Percentiles rank a stretch among this genome's conserved stretches.
phyloP scores from a whole-genome alignment of 805 yeast species.

The Priceomyces castillae region DNA sequence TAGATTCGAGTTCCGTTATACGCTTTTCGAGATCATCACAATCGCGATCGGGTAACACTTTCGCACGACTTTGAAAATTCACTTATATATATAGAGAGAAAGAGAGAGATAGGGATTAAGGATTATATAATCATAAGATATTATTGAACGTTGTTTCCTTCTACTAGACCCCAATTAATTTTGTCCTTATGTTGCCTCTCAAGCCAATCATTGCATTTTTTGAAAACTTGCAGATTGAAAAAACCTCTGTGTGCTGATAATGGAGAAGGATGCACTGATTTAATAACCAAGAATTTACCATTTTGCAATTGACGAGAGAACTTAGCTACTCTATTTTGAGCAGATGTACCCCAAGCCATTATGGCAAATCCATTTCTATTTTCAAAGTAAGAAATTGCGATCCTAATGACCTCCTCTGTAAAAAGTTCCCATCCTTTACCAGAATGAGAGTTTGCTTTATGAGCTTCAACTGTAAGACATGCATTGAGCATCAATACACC shows the following conservation, averaged over 20 bases:
- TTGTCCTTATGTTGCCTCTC: constrained; percentile 39
- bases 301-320: constrained; percentile 21
- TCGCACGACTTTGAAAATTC: not conserved
- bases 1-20: not conserved
- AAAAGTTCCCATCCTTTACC: constrained; percentile 89
- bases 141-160: constrained; percentile 24
- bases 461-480: constrained; percentile 87
- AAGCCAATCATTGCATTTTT: constrained; percentile 77
- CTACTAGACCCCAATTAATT: constrained; percentile 64
- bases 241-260: constrained; percentile 83
- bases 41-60: constrained; percentile 6
- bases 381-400: constrained; percentile 43
- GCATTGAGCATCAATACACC: constrained; percentile 90
- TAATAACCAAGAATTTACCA: constrained; percentile 50
- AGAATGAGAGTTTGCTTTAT: constrained; percentile 90
- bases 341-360: constrained; percentile 82
- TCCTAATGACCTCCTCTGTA: constrained; percentile 66
- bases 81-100: not conserved
- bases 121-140: not conserved
- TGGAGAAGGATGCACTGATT: constrained; percentile 93
- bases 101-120: no score
- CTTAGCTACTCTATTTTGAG: constrained; percentile 55
- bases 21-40: not conserved
- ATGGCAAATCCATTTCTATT: constrained; percentile 56
- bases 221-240: constrained; percentile 74